These are phyloP conservation scores for Spathaspora sp. DNA, from an alignment of 1,139 yeast species.

Conservation along the genomic window DNA sequence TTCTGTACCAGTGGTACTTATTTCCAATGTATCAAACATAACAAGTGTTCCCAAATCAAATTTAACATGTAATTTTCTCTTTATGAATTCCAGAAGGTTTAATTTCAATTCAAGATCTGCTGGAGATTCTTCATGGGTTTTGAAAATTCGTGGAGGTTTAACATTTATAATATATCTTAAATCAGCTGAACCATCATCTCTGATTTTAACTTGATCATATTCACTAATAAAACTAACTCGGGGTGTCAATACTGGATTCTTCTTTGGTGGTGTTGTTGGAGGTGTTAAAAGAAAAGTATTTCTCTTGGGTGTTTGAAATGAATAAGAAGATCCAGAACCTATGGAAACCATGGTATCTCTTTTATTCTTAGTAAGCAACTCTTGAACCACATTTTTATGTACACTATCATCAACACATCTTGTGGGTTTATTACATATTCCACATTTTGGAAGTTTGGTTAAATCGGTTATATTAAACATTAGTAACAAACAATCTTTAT, in stretches of 20 bases:
- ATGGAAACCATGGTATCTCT: neutral
- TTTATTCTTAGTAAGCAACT: slow-evolving; percentile 1
- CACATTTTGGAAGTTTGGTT: slow-evolving; percentile 19
- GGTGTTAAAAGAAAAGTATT: slow-evolving; percentile 7
- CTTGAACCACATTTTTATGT: slow-evolving; percentile 5
- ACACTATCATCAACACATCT: slow-evolving; percentile 8
- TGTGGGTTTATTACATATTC: slow-evolving; percentile 13
- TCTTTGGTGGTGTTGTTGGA: slow-evolving; percentile 12
- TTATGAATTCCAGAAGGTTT: slow-evolving; percentile 13
- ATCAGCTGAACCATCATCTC: slow-evolving; percentile 14
- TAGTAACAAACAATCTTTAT: slow-evolving; percentile 26
- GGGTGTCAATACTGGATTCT: slow-evolving; percentile 20
- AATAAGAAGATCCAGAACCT: neutral
- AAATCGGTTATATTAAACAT: slow-evolving; percentile 9
- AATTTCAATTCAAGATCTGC: slow-evolving; percentile 16
- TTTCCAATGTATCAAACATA: slow-evolving; percentile 44
- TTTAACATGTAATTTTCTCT: slow-evolving; percentile 13
- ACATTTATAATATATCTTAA: slow-evolving; percentile 25
- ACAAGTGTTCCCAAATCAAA: slow-evolving; percentile 27
- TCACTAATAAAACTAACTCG: slow-evolving; percentile 18
- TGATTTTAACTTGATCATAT: slow-evolving; percentile 13
- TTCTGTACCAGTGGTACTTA: slow-evolving; percentile 34
- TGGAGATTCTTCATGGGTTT: slow-evolving; percentile 2
- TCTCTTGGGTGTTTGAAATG: slow-evolving; percentile 8
- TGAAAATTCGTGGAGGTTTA: slow-evolving; percentile 25